A percentile compares a stretch with the other conserved stretches of the same genome.
phyloP scores from a whole-genome alignment of 2,329 filamentous ascomycete genomes.

The Delphinella strobiligena region DNA sequence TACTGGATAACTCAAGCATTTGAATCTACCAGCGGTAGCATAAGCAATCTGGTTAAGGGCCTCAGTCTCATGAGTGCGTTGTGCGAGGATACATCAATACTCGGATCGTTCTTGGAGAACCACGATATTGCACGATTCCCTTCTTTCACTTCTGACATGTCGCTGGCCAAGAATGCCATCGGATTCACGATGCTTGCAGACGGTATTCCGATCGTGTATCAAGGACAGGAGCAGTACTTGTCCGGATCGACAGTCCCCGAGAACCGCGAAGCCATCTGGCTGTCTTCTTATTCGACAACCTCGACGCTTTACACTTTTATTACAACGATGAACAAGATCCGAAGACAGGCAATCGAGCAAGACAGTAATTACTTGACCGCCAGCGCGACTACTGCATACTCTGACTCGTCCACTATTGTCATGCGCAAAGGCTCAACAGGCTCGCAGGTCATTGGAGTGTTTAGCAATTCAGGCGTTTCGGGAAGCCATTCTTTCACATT shows the following conservation, averaged over 20 bases:
- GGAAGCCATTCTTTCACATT: background rate
- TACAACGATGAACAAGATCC: conserved; percentile 28
- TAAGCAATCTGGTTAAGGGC: conserved; percentile 25
- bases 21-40: conserved; percentile 21
- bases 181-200: conserved; percentile 27
- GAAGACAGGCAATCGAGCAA: conserved; percentile 28
- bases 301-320: conserved; percentile 29
- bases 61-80: conserved; percentile 20
- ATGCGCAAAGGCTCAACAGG: conserved; percentile 31
- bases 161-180: conserved; percentile 27
- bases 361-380: conserved; percentile 30
- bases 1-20: conserved; percentile 27
- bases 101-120: conserved; percentile 29
- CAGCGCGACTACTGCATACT: conserved; percentile 31
- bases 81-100: conserved; percentile 26
- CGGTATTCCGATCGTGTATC: conserved; percentile 31
- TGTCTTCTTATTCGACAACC: conserved; percentile 25
- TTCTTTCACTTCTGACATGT: conserved; percentile 22
- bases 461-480: conserved; percentile 28
- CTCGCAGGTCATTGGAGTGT: conserved; percentile 31
- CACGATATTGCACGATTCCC: conserved; percentile 30
- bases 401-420: conserved; percentile 30
- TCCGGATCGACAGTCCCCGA: conserved; percentile 19
- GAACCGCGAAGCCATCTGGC: conserved; percentile 29
- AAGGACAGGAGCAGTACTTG: conserved; percentile 32